Percentiles rank a stretch among this genome's conserved stretches.
Evolutionary conservation across 169 alveolate species (phyloP).

Genomic region (Toxoplasma gondii): DNA sequence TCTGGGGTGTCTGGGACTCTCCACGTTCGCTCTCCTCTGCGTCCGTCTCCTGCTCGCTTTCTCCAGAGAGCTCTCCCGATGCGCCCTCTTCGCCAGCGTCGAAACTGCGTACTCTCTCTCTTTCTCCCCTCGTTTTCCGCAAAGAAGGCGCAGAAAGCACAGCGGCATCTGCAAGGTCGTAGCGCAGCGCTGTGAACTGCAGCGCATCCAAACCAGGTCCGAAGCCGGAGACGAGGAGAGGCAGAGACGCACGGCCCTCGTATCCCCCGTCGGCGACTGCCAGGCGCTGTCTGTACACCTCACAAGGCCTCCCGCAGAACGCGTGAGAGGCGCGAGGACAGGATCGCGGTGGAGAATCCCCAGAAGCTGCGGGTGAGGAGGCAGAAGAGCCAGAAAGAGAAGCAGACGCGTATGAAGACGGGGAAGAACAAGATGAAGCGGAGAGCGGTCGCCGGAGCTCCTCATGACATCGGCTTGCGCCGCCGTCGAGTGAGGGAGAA

Average conservation of each 20-base stretch:
- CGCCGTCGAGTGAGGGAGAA: no score
- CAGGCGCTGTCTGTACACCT: background rate
- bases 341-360: no score
- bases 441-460: no score
- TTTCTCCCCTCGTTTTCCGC: background rate
- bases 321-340: background rate
- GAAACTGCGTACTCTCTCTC: background rate
- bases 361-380: no score
- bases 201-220: background rate
- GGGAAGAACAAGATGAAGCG: no score
- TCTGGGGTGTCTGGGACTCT: background rate
- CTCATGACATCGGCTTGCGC: no score
- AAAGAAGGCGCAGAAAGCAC: background rate
- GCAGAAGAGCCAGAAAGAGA: no score
- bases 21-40: background rate
- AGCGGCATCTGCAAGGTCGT: background rate
- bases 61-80: background rate
- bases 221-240: background rate
- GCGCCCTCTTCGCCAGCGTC: background rate
- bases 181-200: conserved; percentile 17
- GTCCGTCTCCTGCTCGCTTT: background rate
- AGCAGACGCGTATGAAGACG: no score
- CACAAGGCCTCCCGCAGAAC: background rate
- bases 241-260: background rate
- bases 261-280: background rate